phyloP scores from a whole-genome alignment of 306 rosid species.

The Vicia sativa region DNA sequence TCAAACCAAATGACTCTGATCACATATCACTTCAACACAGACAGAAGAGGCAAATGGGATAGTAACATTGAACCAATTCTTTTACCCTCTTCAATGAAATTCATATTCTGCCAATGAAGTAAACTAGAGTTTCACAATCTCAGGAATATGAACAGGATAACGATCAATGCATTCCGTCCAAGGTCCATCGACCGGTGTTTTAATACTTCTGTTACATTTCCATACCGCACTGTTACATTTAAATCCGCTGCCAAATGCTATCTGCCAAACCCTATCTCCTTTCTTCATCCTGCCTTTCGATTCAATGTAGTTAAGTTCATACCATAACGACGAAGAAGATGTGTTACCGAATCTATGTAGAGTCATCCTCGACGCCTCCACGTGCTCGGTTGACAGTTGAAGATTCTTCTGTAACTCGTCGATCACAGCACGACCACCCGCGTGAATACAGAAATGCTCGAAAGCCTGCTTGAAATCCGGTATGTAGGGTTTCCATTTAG shows the following conservation, averaged over 20 bases:
- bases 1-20: conserved; percentile 32
- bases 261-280: conserved; percentile 93
- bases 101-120: neutral
- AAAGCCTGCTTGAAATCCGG: conserved; percentile 94
- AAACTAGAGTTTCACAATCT: conserved; percentile 74
- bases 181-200: conserved; percentile 62
- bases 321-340: conserved; percentile 95
- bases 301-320: conserved; percentile 77
- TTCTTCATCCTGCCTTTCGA: conserved; percentile 88
- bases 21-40: conserved; percentile 20
- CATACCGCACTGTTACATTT: conserved; percentile 96
- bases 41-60: neutral
- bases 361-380: conserved; percentile 95
- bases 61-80: neutral
- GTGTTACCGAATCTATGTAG: conserved; percentile 91
- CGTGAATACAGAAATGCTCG: conserved; percentile 96
- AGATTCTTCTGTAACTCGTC: conserved; percentile 94
- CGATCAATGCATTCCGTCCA: conserved; percentile 86
- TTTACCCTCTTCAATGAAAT: neutral
- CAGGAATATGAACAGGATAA: conserved; percentile 92
- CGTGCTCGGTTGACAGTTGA: conserved; percentile 84
- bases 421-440: conserved; percentile 91
- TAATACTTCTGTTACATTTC: conserved; percentile 76
- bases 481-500: conserved; percentile 93
- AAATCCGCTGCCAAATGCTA: conserved; percentile 91